Conservation (phyloP, 1,139 yeast species). For the Eremothecium coryli region DNA sequence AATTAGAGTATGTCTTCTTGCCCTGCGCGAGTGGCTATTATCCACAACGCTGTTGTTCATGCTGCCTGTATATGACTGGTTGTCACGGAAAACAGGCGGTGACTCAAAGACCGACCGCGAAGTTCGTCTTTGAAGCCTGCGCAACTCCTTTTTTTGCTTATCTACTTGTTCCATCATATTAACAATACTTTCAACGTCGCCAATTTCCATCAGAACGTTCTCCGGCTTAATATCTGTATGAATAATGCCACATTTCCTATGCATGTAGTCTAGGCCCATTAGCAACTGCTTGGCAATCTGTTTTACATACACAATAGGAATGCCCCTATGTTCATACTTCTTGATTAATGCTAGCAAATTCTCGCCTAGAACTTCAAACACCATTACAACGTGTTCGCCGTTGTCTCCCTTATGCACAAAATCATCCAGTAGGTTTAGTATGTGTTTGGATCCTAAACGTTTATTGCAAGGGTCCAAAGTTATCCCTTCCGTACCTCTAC, state of each 20-base stretch:
- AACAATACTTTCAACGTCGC: constrained; percentile 62
- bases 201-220: constrained; percentile 63
- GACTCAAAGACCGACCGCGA: constrained; percentile 14
- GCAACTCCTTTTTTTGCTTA: constrained; percentile 38
- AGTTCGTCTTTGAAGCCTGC: constrained; percentile 32
- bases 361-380: constrained; percentile 75
- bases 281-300: constrained; percentile 64
- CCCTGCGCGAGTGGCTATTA: constrained; percentile 33
- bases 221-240: constrained; percentile 80
- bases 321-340: constrained; percentile 56
- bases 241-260: constrained; percentile 64
- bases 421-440: constrained; percentile 56
- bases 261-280: constrained; percentile 60
- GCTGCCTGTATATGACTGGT: constrained; percentile 2
- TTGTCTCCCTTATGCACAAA: constrained; percentile 64
- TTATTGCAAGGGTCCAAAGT: neutral
- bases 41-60: constrained; percentile 2
- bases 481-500: neutral
- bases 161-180: constrained; percentile 49
- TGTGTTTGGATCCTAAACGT: constrained; percentile 48
- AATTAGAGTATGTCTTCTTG: constrained; percentile 66
- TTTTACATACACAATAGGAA: constrained; percentile 62
- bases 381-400: constrained; percentile 73
- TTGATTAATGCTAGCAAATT: constrained; percentile 57
- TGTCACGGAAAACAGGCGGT: constrained; percentile 9